phyloP scores from a whole-genome alignment of 1,284 basidiomycete genomes.

The Cryptococcus sp. region DNA sequence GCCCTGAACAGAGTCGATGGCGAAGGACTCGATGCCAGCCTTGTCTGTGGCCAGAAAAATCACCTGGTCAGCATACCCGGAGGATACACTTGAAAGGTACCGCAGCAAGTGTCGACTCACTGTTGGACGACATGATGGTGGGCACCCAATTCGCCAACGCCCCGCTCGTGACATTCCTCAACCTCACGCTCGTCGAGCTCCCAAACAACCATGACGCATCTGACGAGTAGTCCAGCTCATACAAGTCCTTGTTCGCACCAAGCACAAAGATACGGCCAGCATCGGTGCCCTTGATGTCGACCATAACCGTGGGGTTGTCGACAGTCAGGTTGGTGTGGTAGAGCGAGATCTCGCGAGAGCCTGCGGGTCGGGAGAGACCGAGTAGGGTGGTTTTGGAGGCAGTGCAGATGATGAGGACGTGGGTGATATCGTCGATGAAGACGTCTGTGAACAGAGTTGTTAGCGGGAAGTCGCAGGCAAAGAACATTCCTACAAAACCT shows the following conservation, averaged over 20 bases:
- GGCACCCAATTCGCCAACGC: conserved; percentile 36
- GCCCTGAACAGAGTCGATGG: conserved; percentile 36
- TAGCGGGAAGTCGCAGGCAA: neutral
- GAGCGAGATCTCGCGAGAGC: conserved; percentile 70
- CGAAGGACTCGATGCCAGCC: conserved; percentile 44
- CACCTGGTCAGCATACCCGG: neutral
- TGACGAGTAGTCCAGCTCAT: conserved; percentile 90
- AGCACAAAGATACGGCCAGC: conserved; percentile 89
- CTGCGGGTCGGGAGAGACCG: conserved; percentile 63
- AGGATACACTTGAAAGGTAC: neutral
- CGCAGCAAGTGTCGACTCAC: conserved; percentile 15
- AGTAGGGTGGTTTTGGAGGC: conserved; percentile 77
- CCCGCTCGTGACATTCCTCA: conserved; percentile 37
- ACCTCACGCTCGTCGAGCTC: conserved; percentile 56
- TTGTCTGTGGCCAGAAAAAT: conserved; percentile 12
- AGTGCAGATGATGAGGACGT: conserved; percentile 87
- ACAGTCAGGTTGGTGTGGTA: conserved; percentile 86
- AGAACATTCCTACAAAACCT: neutral
- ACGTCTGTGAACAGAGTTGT: conserved; percentile 53
- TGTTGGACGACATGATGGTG: conserved; percentile 17
- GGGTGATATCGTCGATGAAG: conserved; percentile 89
- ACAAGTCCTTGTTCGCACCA: conserved; percentile 81
- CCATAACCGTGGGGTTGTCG: conserved; percentile 69
- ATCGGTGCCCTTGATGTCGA: conserved; percentile 70
- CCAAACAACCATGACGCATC: conserved; percentile 80